phyloP scores from a whole-genome alignment of 176 grass and related monocot species.

The Paspalum notatum region DNA sequence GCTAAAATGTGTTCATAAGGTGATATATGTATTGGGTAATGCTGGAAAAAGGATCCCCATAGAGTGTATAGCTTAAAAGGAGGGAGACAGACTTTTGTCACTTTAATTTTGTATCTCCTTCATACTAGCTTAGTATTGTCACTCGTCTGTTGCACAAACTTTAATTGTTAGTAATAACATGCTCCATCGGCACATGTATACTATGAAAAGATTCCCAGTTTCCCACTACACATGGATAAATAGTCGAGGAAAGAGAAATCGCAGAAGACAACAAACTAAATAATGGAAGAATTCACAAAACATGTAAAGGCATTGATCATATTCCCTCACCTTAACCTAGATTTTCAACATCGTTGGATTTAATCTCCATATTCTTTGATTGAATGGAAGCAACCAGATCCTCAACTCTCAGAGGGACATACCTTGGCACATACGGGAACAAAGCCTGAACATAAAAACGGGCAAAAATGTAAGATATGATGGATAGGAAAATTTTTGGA shows the following conservation, averaged over 20 bases:
- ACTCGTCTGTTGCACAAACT: neutral
- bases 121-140: neutral
- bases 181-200: neutral
- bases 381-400: constrained; percentile 70
- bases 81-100: constrained; percentile 16
- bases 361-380: constrained; percentile 50
- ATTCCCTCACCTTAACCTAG: constrained; percentile 39
- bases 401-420: constrained; percentile 69
- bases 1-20: neutral
- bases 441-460: constrained; percentile 58
- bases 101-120: constrained; percentile 8
- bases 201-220: neutral
- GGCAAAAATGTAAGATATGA: constrained; percentile 13
- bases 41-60: neutral
- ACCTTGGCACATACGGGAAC: constrained; percentile 84
- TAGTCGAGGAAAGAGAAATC: neutral
- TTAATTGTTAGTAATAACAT: neutral
- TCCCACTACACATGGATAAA: neutral
- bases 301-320: neutral
- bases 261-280: constrained; percentile 7
- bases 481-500: constrained; percentile 6
- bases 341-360: constrained; percentile 81
- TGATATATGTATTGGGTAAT: neutral
- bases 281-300: constrained; percentile 9
- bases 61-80: neutral